These are phyloP conservation scores for Suillus occidentalis DNA, from an alignment of 768 basidiomycete species.

Conservation along the genomic window DNA sequence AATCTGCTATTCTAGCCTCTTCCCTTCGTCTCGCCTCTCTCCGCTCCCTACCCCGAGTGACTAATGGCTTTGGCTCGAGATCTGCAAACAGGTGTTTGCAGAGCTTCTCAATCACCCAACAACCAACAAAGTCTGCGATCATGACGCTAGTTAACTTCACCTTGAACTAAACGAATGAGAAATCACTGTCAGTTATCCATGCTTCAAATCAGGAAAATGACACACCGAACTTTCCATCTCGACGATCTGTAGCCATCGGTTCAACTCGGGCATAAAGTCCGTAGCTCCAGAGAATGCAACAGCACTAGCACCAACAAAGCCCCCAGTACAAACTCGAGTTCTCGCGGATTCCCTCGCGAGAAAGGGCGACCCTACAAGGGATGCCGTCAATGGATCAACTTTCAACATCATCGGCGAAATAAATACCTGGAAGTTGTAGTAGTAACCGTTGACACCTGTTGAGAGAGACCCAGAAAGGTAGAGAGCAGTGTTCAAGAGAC, in stretches of 20 bases:
- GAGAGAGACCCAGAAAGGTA: conserved; percentile 93
- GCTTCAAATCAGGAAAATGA: conserved; percentile 17
- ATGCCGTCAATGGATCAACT: not conserved
- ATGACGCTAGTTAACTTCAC: conserved; percentile 74
- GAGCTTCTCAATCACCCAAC: conserved; percentile 76
- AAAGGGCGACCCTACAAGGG: conserved; percentile 82
- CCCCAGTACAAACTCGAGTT: conserved; percentile 94
- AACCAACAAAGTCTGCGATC: conserved; percentile 86
- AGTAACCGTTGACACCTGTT: conserved; percentile 98
- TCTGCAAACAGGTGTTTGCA: conserved; percentile 90
- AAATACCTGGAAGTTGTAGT: conserved; percentile 92
- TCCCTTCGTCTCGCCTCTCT: conserved; percentile 58
- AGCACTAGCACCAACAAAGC: conserved; percentile 78
- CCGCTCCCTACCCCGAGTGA: conserved; percentile 82
- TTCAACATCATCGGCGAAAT: too few relatives aligned
- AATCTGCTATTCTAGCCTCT: conserved; percentile 35
- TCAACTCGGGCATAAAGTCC: conserved; percentile 93
- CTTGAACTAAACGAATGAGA: conserved; percentile 64
- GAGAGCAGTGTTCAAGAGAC: conserved; percentile 92
- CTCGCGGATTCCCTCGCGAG: conserved; percentile 95
- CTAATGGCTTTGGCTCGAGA: conserved; percentile 79
- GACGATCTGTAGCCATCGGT: conserved; percentile 95
- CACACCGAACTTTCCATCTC: conserved; percentile 79
- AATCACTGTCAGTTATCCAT: not conserved
- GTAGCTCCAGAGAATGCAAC: conserved; percentile 95